These are phyloP conservation scores for Zizania latifolia DNA, from an alignment of 176 grass and related monocot genomes.

Conservation along the genomic window DNA sequence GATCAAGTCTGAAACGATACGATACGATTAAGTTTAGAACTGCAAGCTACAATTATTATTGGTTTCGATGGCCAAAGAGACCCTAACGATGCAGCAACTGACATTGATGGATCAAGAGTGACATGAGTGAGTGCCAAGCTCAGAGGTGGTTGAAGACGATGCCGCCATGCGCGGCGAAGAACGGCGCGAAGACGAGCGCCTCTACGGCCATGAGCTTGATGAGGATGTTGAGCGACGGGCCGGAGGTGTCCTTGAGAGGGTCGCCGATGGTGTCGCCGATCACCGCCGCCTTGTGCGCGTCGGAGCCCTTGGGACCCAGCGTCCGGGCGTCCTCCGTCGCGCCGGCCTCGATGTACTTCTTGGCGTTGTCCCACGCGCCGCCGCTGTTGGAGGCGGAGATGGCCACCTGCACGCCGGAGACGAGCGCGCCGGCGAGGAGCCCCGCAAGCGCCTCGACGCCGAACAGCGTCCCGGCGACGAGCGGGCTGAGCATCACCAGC, in stretches of 20 bases:
- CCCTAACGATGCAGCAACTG: no score
- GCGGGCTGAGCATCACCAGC: conserved; percentile 64
- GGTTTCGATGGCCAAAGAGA: no score
- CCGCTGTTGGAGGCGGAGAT: conserved; percentile 92
- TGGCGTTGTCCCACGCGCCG: conserved; percentile 93
- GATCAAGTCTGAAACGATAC: no score
- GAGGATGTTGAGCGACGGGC: conserved; percentile 82
- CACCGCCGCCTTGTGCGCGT: conserved; percentile 83
- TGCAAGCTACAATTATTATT: no score
- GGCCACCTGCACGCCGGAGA: conserved; percentile 87
- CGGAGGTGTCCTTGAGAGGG: conserved; percentile 91
- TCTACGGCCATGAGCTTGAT: conserved; percentile 95
- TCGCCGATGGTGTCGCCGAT: conserved; percentile 83
- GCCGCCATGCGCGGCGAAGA: conserved; percentile 77
- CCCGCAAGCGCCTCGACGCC: conserved; percentile 71
- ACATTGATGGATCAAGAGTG: no score
- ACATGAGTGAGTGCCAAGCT: no score
- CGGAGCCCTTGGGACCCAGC: conserved; percentile 77
- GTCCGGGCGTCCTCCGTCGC: conserved; percentile 65
- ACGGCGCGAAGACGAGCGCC: conserved; percentile 82
- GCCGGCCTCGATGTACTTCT: conserved; percentile 96
- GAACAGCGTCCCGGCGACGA: conserved; percentile 62
- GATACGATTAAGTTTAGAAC: no score
- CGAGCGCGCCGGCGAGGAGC: conserved; percentile 66
- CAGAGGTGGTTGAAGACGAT: conserved; percentile 57